phyloP scores from a whole-genome alignment of 441 rosid species.

The Hypseocharis bilobata region DNA sequence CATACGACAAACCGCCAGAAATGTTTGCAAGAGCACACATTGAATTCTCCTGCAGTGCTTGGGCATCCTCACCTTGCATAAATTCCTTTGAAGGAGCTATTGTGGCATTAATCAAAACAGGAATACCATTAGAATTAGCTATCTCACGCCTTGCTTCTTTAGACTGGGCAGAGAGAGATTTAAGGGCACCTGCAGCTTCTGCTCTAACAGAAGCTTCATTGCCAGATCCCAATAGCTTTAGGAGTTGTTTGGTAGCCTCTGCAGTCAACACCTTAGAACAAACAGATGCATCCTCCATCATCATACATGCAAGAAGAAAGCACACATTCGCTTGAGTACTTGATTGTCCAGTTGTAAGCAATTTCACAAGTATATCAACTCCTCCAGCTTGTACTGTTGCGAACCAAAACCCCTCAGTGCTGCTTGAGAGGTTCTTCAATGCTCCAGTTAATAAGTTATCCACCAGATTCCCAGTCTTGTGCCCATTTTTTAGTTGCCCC shows the following conservation, averaged over 20 bases:
- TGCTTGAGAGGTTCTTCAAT: slow-evolving; percentile 76
- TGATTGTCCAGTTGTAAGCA: slow-evolving; percentile 75
- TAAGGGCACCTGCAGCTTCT: slow-evolving; percentile 96
- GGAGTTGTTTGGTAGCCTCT: slow-evolving; percentile 78
- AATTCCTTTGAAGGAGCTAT: slow-evolving; percentile 99
- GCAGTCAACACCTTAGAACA: slow-evolving; percentile 81
- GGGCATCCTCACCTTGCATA: slow-evolving; percentile 98
- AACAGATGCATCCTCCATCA: slow-evolving; percentile 87
- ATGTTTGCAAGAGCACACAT: slow-evolving; percentile 99
- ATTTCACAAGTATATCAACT: slow-evolving; percentile 87
- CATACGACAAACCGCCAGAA: slow-evolving; percentile 94
- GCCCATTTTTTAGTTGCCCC: slow-evolving; percentile 73
- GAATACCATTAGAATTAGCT: slow-evolving; percentile 85
- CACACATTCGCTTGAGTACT: slow-evolving; percentile 82
- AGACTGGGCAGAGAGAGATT: slow-evolving; percentile 86
- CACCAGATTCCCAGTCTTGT: slow-evolving; percentile 68
- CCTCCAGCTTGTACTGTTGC: slow-evolving; percentile 92
- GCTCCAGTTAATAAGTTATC: slow-evolving; percentile 92
- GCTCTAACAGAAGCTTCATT: slow-evolving; percentile 96
- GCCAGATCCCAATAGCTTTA: slow-evolving; percentile 83
- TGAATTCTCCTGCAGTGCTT: slow-evolving; percentile 96
- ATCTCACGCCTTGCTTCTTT: slow-evolving; percentile 91
- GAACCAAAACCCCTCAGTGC: slow-evolving; percentile 90
- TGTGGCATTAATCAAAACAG: slow-evolving; percentile 84
- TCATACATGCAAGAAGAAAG: slow-evolving; percentile 93